Conservation (phyloP, 306 rosid species). For the Acacia melanoxylon region DNA sequence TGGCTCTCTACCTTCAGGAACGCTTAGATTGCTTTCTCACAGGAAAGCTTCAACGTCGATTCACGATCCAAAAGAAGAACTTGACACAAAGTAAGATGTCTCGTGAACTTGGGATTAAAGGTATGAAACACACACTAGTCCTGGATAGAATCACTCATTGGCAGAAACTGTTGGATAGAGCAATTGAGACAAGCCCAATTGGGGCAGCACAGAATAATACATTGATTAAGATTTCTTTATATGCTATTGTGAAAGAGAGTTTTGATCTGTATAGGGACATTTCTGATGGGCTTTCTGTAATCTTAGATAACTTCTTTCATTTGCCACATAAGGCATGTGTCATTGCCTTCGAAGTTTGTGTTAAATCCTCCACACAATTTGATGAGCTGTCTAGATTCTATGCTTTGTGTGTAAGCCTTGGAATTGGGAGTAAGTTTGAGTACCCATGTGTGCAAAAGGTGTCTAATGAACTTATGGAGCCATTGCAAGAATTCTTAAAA, state of each 20-base stretch:
- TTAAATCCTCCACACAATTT: conserved; percentile 73
- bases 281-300: conserved; percentile 64
- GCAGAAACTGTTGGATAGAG: conserved; percentile 77
- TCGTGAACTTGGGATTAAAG: conserved; percentile 48
- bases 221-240: conserved; percentile 52
- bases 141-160: conserved; percentile 61
- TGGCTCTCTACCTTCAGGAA: conserved; percentile 79
- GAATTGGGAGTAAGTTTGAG: conserved; percentile 77
- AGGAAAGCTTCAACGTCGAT: conserved; percentile 74
- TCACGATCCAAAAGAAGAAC: conserved; percentile 20
- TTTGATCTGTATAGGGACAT: conserved; percentile 73
- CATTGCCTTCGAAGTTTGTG: conserved; percentile 63
- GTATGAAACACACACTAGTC: conserved; percentile 66
- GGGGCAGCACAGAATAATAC: conserved; percentile 57
- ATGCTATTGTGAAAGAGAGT: conserved; percentile 78
- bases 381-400: conserved; percentile 68
- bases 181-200: conserved; percentile 57
- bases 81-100: not conserved
- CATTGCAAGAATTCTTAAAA: conserved; percentile 74
- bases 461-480: conserved; percentile 72
- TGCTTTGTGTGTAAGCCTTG: conserved; percentile 51
- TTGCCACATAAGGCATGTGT: conserved; percentile 58
- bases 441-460: conserved; percentile 77
- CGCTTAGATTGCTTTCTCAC: conserved; percentile 75
- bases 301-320: conserved; percentile 69